These are phyloP conservation scores for Aspergillus fructus DNA, from an alignment of 2,329 filamentous ascomycete genomes.

Conservation along the genomic window DNA sequence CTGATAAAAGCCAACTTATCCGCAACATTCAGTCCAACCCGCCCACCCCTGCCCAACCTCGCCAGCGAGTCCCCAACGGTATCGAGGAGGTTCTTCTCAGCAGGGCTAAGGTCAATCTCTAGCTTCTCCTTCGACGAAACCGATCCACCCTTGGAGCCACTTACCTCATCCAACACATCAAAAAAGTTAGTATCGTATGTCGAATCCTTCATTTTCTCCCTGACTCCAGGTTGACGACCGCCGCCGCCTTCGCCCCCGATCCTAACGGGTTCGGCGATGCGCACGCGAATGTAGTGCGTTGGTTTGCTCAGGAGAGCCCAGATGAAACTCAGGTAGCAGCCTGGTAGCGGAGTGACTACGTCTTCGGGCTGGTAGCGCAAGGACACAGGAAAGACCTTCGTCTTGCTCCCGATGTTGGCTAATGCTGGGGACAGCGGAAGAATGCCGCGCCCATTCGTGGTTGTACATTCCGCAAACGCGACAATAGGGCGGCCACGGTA, in stretches of 20 bases:
- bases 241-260: slow-evolving; percentile 11
- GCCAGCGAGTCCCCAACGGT: slow-evolving; percentile 81
- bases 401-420: slow-evolving; percentile 62
- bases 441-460: slow-evolving; percentile 89
- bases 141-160: slow-evolving; percentile 19
- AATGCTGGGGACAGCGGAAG: slow-evolving; percentile 79
- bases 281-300: slow-evolving; percentile 85
- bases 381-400: slow-evolving; percentile 85
- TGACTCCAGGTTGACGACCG: slow-evolving; percentile 21
- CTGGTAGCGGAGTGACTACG: slow-evolving; percentile 85
- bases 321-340: slow-evolving; percentile 69
- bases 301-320: slow-evolving; percentile 84
- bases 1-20: slow-evolving; percentile 83
- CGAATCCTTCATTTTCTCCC: slow-evolving; percentile 15
- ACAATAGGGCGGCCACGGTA: slow-evolving; percentile 76
- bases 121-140: slow-evolving; percentile 13
- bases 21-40: slow-evolving; percentile 77
- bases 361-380: slow-evolving; percentile 85
- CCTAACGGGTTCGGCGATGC: slow-evolving; percentile 74
- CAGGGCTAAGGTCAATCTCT: slow-evolving; percentile 37
- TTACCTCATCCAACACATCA: slow-evolving; percentile 43
- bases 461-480: slow-evolving; percentile 90
- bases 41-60: slow-evolving; percentile 81
- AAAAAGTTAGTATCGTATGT: slow-evolving; percentile 48
- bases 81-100: slow-evolving; percentile 73